A percentile compares a stretch with the other conserved stretches of the same genome.
These are phyloP conservation scores for Podaxis sp. DNA, from an alignment of 768 basidiomycete genomes.

Conservation along the genomic window DNA sequence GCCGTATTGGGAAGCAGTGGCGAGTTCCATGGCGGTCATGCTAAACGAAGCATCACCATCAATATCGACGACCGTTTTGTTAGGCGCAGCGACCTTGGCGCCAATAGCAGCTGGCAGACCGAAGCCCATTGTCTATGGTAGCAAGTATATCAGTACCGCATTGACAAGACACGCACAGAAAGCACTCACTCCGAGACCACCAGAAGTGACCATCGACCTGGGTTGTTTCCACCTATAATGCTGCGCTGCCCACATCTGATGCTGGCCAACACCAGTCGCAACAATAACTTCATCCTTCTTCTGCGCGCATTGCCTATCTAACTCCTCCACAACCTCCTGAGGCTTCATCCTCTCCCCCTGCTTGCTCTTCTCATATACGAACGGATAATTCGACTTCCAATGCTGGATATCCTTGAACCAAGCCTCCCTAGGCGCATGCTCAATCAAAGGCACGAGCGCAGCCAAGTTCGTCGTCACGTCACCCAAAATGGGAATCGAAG, in stretches of 20 bases:
- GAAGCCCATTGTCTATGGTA: constrained; percentile 90
- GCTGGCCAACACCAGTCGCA: constrained; percentile 95
- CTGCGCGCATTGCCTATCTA: constrained; percentile 76
- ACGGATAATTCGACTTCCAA: constrained; percentile 91
- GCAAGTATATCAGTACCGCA: neutral
- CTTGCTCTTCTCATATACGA: constrained; percentile 73
- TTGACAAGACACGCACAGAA: constrained; percentile 9
- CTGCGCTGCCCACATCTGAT: constrained; percentile 99
- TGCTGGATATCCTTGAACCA: constrained; percentile 84
- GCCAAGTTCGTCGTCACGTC: constrained; percentile 87
- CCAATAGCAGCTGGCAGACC: constrained; percentile 94
- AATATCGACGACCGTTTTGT: constrained; percentile 93
- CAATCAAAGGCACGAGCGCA: constrained; percentile 78
- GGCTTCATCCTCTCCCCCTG: constrained; percentile 83
- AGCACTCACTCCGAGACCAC: constrained; percentile 83
- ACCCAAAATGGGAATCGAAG: constrained; percentile 90
- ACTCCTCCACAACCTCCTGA: constrained; percentile 93
- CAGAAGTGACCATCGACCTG: constrained; percentile 86
- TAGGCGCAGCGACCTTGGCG: constrained; percentile 92
- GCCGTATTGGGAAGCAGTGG: constrained; percentile 85
- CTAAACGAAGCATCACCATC: constrained; percentile 98
- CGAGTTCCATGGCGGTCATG: constrained; percentile 99
- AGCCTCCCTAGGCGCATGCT: constrained; percentile 56
- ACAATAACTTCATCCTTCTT: constrained; percentile 87
- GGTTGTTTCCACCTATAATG: constrained; percentile 90